A percentile compares a stretch with the other conserved stretches of the same genome.
Conservation (phyloP, 2,329 filamentous ascomycete species). For the Anisogramma anomala region DNA sequence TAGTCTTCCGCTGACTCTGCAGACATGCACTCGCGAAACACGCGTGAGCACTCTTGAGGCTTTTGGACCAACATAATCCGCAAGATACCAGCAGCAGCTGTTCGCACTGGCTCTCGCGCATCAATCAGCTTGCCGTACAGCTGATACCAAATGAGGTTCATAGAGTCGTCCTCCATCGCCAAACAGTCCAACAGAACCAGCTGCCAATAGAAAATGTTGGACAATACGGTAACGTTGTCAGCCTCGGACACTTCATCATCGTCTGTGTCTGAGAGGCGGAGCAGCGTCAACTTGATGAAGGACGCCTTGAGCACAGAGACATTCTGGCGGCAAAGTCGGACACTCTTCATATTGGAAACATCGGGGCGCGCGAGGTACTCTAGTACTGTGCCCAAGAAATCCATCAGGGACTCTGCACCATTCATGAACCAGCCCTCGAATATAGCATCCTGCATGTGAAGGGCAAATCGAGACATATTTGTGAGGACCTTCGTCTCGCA, state of each 20-base stretch:
- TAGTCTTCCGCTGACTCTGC: constrained; percentile 47
- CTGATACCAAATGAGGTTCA: constrained; percentile 82
- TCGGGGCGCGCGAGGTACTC: constrained; percentile 85
- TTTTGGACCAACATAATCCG: constrained; percentile 92
- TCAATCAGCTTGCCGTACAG: constrained; percentile 83
- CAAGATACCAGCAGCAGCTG: constrained; percentile 73
- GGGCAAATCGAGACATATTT: constrained; percentile 71
- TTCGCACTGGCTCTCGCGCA: constrained; percentile 51
- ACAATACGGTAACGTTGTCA: constrained; percentile 61
- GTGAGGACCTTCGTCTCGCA: constrained; percentile 74
- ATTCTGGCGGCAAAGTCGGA: constrained; percentile 81
- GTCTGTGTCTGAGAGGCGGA: constrained; percentile 75
- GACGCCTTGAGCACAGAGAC: constrained; percentile 64
- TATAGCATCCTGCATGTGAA: constrained; percentile 76
- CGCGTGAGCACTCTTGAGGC: constrained; percentile 62
- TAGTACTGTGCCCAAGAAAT: constrained; percentile 73
- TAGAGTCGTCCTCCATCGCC: constrained; percentile 65
- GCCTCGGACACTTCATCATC: constrained; percentile 46
- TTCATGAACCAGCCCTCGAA: constrained; percentile 96
- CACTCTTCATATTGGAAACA: constrained; percentile 67
- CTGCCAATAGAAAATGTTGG: constrained; percentile 91
- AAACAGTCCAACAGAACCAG: constrained; percentile 73
- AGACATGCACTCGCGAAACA: constrained; percentile 61
- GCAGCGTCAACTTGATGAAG: constrained; percentile 66
- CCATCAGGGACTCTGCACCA: constrained; percentile 69